Base-by-base conservation (phyloP, 306 rosid genomes). In the Quillaja saponaria region DNA sequence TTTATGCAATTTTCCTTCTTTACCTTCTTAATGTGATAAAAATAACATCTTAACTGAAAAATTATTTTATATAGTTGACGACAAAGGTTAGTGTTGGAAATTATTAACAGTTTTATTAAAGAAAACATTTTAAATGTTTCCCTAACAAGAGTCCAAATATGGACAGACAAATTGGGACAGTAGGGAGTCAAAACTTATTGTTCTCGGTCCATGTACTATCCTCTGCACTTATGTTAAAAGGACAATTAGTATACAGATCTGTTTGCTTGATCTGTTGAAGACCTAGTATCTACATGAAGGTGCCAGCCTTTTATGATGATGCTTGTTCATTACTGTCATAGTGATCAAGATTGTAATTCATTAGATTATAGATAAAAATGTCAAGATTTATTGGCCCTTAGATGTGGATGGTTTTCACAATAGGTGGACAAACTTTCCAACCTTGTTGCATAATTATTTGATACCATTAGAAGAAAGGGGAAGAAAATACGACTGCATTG, bases 211-310 rank as follows among this genome's bases (percentile, higher is more conserved):
- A 46, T 44, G 37, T 56, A 8, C 4, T 37, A 37, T 52, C 13
- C 9, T 20, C 28, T 37, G 51, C 20, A 17, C 42, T 16, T 55
- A 21, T 56, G 16, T n/a, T 21, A n/a, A n/a, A n/a, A 14, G 35
- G 44, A 60, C 58, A 45, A 28, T 44, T 61, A 37, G 28, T 21
- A 21, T 15, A 38, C 6, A 2, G 12, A 42, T 55, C n/a, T 28
- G 28, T 31, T 49, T 61, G 47, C 45, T n/a, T n/a, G n/a, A n/a
- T 67, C n/a, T 54, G 49, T 51, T 39, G 16, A 49, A 51, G n/a
- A 16, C 20, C n/a, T 41, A 34, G 41, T 14, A 15, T 53, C 21
- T 52, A 25, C 42, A 34, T 35, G 69, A 49, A 35, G 44, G 28
- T 46, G 21, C 35, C 55, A 13, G 21, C 13, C 6, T 15, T 28